These are phyloP conservation scores for Emericellopsis atlantica DNA, from an alignment of 2,329 filamentous ascomycete species.

Conservation along the genomic window DNA sequence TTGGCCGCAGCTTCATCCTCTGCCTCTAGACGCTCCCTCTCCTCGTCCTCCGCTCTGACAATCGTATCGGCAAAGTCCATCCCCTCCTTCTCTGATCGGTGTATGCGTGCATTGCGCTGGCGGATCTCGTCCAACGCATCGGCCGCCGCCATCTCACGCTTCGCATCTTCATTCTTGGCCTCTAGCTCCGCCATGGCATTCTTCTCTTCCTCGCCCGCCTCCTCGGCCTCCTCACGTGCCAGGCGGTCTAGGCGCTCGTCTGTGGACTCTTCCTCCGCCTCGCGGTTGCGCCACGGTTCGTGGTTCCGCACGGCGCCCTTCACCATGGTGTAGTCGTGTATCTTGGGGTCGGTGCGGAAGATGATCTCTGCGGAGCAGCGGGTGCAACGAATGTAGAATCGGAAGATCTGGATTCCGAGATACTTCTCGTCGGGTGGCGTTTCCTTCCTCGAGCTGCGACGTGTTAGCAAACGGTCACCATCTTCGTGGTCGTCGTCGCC, in stretches of 20 bases:
- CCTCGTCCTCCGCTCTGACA: conserved; percentile 41
- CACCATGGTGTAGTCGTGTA: conserved; percentile 77
- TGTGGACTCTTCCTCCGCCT: conserved; percentile 63
- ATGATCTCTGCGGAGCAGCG: conserved; percentile 78
- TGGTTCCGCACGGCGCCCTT: conserved; percentile 84
- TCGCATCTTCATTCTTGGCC: conserved; percentile 83
- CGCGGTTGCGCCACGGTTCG: conserved; percentile 67
- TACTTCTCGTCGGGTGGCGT: conserved; percentile 82
- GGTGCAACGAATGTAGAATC: conserved; percentile 76
- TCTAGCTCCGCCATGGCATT: conserved; percentile 95
- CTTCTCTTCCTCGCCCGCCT: conserved; percentile 50
- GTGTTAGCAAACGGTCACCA: not conserved
- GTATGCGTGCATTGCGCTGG: conserved; percentile 77
- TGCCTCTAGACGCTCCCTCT: conserved; percentile 53
- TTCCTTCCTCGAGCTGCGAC: conserved; percentile 60
- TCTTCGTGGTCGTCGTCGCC: not conserved
- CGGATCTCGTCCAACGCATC: conserved; percentile 93
- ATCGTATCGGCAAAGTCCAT: conserved; percentile 46
- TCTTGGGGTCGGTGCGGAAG: conserved; percentile 90
- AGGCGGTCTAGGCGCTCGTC: conserved; percentile 77
- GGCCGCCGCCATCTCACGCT: conserved; percentile 90
- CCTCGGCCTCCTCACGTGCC: conserved; percentile 59
- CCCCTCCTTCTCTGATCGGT: conserved; percentile 59
- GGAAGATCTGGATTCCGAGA: conserved; percentile 73
- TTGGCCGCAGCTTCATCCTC: conserved; percentile 77